A percentile compares a stretch with the other conserved stretches of the same genome.
phyloP scores from a whole-genome alignment of 805 yeast species.

The Ascoidea asiatica region DNA sequence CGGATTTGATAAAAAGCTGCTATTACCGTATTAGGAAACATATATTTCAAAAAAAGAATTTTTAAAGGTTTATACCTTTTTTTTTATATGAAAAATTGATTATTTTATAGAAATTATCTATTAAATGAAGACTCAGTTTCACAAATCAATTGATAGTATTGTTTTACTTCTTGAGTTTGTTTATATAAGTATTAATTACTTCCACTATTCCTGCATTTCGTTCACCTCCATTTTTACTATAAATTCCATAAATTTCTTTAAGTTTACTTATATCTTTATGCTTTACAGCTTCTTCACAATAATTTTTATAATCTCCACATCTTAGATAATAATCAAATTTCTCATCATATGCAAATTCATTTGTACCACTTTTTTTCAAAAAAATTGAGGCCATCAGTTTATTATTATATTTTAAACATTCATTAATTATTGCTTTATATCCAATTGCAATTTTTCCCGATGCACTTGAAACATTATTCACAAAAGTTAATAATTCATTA shows the following conservation, averaged over 20 bases:
- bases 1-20: too few relatives aligned
- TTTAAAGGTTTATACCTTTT: too few relatives aligned
- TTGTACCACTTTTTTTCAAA: constrained; percentile 34
- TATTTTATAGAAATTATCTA: too few relatives aligned
- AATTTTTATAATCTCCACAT: constrained; percentile 37
- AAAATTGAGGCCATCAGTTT: constrained; percentile 46
- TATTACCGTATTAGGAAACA: too few relatives aligned
- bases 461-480: constrained; percentile 14
- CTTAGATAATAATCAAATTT: constrained; percentile 35
- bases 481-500: constrained; percentile 41
- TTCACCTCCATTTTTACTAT: constrained; percentile 1
- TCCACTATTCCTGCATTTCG: constrained; percentile 3
- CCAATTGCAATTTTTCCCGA: constrained; percentile 57
- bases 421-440: constrained; percentile 46
- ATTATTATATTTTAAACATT: constrained; percentile 40
- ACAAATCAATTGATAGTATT: too few relatives aligned
- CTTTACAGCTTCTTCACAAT: constrained; percentile 34
- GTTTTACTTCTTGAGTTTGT: background rate
- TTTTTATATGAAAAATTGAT: too few relatives aligned
- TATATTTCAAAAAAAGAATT: too few relatives aligned
- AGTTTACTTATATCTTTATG: constrained; percentile 27
- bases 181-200: constrained; percentile 2
- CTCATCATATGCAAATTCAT: constrained; percentile 27
- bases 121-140: too few relatives aligned
- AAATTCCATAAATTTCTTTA: constrained; percentile 5